phyloP scores from a whole-genome alignment of 148 eudicot species.

The Vaccinium myrtillus region DNA sequence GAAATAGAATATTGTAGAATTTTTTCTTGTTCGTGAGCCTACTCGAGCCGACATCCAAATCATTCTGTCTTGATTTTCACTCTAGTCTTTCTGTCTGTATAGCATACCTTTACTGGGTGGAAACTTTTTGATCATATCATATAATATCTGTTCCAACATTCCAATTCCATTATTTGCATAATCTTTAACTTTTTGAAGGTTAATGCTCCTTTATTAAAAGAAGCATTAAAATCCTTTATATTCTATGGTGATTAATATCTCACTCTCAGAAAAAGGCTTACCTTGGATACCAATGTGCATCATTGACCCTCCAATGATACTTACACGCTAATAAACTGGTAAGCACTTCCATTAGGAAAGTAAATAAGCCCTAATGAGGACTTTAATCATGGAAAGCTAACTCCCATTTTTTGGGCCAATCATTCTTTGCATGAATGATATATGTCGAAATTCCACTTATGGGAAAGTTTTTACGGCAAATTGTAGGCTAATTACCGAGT shows the following conservation, averaged over 20 bases:
- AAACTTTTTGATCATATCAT: not conserved
- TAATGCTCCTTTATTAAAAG: not conserved
- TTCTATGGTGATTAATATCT: not conserved
- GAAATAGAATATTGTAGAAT: no score
- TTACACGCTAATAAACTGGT: not conserved
- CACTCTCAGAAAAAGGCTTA: not conserved
- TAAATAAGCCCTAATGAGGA: not conserved
- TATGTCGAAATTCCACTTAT: not conserved
- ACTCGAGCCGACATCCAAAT: not conserved
- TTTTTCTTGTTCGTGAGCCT: no score
- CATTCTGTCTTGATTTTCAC: not conserved
- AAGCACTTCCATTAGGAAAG: not conserved
- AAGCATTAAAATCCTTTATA: not conserved
- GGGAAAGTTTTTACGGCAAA: not conserved
- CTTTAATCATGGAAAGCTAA: not conserved
- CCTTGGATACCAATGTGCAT: constrained; percentile 9
- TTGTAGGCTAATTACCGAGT: not conserved
- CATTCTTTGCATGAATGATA: not conserved
- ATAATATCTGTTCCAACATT: not conserved
- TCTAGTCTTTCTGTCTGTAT: not conserved
- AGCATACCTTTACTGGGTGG: not conserved
- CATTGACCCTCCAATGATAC: not conserved
- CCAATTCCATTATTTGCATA: not conserved
- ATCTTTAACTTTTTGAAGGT: not conserved
- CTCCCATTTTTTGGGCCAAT: not conserved